Evolutionary conservation across 2,329 filamentous ascomycete genomes (phyloP).

Genomic region (Fusarium transvaalense): DNA sequence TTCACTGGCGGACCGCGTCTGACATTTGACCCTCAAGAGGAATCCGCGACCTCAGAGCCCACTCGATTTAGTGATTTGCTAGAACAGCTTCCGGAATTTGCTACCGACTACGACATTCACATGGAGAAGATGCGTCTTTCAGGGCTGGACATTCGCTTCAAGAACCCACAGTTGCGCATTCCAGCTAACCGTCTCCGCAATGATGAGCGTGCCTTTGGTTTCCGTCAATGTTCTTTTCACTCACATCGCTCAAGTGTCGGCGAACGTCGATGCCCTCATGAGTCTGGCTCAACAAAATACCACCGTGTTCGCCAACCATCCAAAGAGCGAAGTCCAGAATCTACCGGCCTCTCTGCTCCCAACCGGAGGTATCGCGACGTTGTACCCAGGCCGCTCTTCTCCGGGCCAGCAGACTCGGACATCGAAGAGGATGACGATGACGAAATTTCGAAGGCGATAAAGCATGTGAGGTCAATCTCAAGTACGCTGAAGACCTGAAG

Average conservation of each 20-base stretch:
- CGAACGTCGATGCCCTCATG: constrained; percentile 66
- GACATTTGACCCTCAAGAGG: constrained; percentile 49
- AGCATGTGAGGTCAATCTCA: constrained; percentile 51
- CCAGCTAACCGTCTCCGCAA: constrained; percentile 67
- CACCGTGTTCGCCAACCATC: constrained; percentile 19
- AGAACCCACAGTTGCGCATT: constrained; percentile 71
- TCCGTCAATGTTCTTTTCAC: constrained; percentile 71
- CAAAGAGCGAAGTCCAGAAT: constrained; percentile 30
- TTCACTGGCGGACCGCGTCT: constrained; percentile 56
- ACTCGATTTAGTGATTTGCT: constrained; percentile 60
- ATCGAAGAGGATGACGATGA: constrained; percentile 51
- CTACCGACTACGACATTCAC: constrained; percentile 65
- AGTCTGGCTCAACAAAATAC: constrained; percentile 34
- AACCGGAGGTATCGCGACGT: constrained; percentile 40
- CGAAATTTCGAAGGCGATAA: constrained; percentile 47
- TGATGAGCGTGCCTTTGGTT: constrained; percentile 70
- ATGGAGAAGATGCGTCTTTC: constrained; percentile 64
- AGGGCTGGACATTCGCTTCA: constrained; percentile 65
- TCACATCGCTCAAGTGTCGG: constrained; percentile 67
- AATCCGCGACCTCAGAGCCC: constrained; percentile 48
- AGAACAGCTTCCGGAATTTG: constrained; percentile 60
- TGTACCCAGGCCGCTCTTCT: constrained; percentile 49
- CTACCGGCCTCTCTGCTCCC: constrained; percentile 42
- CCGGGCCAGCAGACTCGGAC: constrained; percentile 35
- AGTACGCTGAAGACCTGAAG: constrained; percentile 48